Evolutionary conservation across 768 basidiomycete species (phyloP).

Genomic region (Leccinum subgranulosum): DNA sequence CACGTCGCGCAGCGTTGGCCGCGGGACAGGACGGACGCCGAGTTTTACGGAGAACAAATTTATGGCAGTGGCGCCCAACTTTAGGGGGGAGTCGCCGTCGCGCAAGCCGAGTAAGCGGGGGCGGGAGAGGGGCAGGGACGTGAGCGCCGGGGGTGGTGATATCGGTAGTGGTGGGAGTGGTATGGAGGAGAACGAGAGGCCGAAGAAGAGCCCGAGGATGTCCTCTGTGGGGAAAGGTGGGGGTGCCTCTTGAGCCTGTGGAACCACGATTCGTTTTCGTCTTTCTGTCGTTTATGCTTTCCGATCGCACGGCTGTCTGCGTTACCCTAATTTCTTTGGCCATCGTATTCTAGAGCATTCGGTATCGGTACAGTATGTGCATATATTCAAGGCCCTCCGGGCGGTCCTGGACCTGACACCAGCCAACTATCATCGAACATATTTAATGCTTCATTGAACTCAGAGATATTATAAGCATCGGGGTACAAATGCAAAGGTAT

Average conservation of each 20-base stretch:
- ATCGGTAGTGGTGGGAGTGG: constrained; percentile 2
- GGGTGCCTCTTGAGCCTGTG: not conserved
- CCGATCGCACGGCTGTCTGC: not conserved
- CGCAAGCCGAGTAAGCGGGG: constrained; percentile 29
- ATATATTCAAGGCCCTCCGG: too few species aligned
- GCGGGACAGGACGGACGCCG: constrained; percentile 26
- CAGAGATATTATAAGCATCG: too few species aligned
- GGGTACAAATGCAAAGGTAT: too few species aligned
- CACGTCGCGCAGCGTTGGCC: not conserved
- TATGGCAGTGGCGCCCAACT: constrained; percentile 42
- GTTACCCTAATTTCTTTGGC: not conserved
- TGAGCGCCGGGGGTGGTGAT: not conserved
- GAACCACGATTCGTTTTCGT: not conserved
- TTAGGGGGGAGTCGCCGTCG: constrained; percentile 28
- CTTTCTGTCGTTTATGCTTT: not conserved
- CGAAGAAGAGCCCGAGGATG: constrained; percentile 22
- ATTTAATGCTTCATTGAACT: too few species aligned
- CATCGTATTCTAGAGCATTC: too few species aligned
- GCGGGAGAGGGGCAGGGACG: not conserved
- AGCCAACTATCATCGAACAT: too few species aligned
- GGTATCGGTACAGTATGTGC: too few species aligned
- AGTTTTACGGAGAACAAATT: constrained; percentile 42
- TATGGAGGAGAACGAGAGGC: constrained; percentile 10
- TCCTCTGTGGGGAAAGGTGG: not conserved
- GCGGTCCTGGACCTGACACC: too few species aligned